Evolutionary conservation across 495 filamentous ascomycete genomes (phyloP).

Genomic region (Ascobolus immersus): DNA sequence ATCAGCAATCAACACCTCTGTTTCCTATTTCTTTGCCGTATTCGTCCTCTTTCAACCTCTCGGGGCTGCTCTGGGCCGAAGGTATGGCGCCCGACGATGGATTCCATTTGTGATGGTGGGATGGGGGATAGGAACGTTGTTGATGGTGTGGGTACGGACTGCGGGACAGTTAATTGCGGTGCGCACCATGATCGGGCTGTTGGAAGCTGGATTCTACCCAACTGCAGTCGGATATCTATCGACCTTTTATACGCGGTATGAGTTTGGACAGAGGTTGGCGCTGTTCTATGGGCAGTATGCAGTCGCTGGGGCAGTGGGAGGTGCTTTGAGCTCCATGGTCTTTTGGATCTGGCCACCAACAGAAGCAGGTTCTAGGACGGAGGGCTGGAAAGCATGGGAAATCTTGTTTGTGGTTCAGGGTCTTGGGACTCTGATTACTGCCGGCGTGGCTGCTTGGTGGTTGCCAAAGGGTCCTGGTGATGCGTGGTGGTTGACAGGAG

Average conservation of each 20-base stretch:
- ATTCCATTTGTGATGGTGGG: conserved; percentile 28
- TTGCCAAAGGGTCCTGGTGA: conserved; percentile 24
- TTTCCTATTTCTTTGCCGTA: conserved; percentile 29
- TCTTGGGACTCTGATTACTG: conserved; percentile 22
- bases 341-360: conserved; percentile 10
- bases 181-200: conserved; percentile 20
- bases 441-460: conserved; percentile 24
- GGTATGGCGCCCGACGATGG: conserved; percentile 26
- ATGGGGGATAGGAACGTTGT: conserved; percentile 28
- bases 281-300: conserved; percentile 33
- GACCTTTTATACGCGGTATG: conserved; percentile 29
- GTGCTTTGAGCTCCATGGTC: conserved; percentile 21
- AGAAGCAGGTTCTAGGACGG: too few relatives aligned
- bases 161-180: conserved; percentile 19
- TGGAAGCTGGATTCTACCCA: conserved; percentile 29
- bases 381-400: conserved; percentile 29
- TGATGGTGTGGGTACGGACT: conserved; percentile 17
- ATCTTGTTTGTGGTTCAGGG: conserved; percentile 33
- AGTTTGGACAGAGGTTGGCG: conserved; percentile 26
- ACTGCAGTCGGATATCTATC: conserved; percentile 28
- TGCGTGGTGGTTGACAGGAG: conserved; percentile 28
- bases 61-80: conserved; percentile 28
- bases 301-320: conserved; percentile 31
- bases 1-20: conserved; percentile 27
- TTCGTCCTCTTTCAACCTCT: conserved; percentile 32